Conservation (phyloP, 2,329 filamentous ascomycete genomes). For the Helotiales sp. region DNA sequence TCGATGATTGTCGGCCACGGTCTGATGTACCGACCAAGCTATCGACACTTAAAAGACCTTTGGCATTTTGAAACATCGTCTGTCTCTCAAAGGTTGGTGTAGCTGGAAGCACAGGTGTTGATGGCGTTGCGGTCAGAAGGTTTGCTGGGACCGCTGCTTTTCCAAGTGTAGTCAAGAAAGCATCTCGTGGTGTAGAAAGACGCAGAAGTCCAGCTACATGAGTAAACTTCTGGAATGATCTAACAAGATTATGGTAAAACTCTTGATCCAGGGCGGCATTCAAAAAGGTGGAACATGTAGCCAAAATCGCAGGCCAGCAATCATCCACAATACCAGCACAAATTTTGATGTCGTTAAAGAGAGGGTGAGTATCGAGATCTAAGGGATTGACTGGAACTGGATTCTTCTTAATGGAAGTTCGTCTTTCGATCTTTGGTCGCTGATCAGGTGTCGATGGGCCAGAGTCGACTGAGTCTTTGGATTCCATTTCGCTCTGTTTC, state of each 20-base stretch:
- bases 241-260: constrained; percentile 88
- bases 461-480: constrained; percentile 23
- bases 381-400: constrained; percentile 85
- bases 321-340: constrained; percentile 83
- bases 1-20: constrained; percentile 57
- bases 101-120: constrained; percentile 45
- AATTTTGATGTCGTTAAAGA: constrained; percentile 69
- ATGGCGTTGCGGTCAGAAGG: constrained; percentile 60
- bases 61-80: constrained; percentile 66
- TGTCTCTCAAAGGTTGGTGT: constrained; percentile 51
- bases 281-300: constrained; percentile 92
- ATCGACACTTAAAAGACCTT: constrained; percentile 73
- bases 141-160: constrained; percentile 92
- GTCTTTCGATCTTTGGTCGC: constrained; percentile 50
- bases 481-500: constrained; percentile 26
- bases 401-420: constrained; percentile 70
- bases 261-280: constrained; percentile 90
- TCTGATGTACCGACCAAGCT: constrained; percentile 63
- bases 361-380: constrained; percentile 68
- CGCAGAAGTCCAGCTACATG: constrained; percentile 90
- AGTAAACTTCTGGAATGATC: constrained; percentile 91
- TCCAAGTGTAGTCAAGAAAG: constrained; percentile 88
- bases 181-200: constrained; percentile 83
- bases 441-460: constrained; percentile 19
- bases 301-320: constrained; percentile 94